These are phyloP conservation scores for Boletus bicolor DNA, from an alignment of 768 basidiomycete genomes.

Conservation along the genomic window DNA sequence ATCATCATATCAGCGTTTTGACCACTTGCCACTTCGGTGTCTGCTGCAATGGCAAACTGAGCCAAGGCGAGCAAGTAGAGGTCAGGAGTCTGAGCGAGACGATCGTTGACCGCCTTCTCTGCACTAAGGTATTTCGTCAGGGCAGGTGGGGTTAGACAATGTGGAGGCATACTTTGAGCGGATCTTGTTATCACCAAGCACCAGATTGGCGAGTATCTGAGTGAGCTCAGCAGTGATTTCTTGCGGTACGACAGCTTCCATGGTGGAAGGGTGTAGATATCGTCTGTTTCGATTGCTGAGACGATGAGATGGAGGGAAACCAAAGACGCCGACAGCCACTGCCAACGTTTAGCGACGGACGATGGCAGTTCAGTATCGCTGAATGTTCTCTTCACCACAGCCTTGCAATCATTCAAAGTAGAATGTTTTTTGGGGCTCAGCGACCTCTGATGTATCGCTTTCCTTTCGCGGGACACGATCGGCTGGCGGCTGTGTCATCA, in stretches of 20 bases:
- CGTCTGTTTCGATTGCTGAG: constrained; percentile 1
- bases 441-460: background rate
- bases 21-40: constrained; percentile 71
- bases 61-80: constrained; percentile 74
- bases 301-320: background rate
- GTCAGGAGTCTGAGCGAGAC: constrained; percentile 74
- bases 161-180: constrained; percentile 52
- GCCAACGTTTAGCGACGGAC: background rate
- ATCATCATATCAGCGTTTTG: background rate
- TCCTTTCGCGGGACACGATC: background rate
- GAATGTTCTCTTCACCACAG: background rate
- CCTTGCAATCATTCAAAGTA: background rate
- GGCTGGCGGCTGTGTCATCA: background rate
- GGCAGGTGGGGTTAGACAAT: background rate
- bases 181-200: constrained; percentile 80
- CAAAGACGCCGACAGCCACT: background rate
- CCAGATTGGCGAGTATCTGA: constrained; percentile 81
- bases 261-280: constrained; percentile 5
- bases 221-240: constrained; percentile 76
- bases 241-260: constrained; percentile 42
- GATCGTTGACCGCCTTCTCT: constrained; percentile 78
- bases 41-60: constrained; percentile 73
- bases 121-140: constrained; percentile 44
- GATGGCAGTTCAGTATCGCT: background rate
- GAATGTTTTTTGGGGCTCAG: background rate